A percentile compares a stretch with the other conserved stretches of the same genome.
Evolutionary conservation across 768 basidiomycete genomes (phyloP).

Genomic region (Termitomyces sp.): DNA sequence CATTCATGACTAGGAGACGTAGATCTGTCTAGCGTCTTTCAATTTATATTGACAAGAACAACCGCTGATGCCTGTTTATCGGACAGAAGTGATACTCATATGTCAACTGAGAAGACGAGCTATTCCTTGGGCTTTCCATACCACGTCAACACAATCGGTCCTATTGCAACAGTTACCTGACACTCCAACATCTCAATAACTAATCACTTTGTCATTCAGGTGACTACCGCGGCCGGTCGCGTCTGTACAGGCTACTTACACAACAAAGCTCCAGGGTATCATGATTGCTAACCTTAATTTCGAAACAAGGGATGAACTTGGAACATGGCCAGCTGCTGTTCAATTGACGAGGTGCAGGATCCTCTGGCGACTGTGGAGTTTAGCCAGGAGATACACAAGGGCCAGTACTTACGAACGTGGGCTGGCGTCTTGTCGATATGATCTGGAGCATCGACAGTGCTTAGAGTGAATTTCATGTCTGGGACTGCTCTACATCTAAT

Average conservation of each 20-base stretch:
- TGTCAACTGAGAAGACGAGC: neutral
- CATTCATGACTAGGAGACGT: neutral
- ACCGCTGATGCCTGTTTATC: neutral
- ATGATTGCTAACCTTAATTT: neutral
- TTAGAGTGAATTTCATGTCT: neutral
- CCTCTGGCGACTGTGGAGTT: neutral
- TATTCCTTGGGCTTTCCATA: neutral
- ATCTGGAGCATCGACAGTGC: neutral
- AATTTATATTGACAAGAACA: neutral
- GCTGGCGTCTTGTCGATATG: neutral
- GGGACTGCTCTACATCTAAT: neutral
- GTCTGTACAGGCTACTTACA: neutral
- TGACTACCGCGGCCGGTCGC: neutral
- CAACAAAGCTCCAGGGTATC: neutral
- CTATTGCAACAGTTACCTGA: neutral
- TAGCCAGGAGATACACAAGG: neutral
- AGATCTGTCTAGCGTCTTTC: neutral
- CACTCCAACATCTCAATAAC: neutral
- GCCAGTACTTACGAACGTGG: neutral
- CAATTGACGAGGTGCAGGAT: too few relatives aligned
- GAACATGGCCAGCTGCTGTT: neutral
- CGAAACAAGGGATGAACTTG: neutral
- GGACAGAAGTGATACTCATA: neutral
- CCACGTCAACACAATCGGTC: neutral
- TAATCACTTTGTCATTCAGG: neutral